Conservation (phyloP, 139 green algal genomes). For the Tetradesmus obliquus region DNA sequence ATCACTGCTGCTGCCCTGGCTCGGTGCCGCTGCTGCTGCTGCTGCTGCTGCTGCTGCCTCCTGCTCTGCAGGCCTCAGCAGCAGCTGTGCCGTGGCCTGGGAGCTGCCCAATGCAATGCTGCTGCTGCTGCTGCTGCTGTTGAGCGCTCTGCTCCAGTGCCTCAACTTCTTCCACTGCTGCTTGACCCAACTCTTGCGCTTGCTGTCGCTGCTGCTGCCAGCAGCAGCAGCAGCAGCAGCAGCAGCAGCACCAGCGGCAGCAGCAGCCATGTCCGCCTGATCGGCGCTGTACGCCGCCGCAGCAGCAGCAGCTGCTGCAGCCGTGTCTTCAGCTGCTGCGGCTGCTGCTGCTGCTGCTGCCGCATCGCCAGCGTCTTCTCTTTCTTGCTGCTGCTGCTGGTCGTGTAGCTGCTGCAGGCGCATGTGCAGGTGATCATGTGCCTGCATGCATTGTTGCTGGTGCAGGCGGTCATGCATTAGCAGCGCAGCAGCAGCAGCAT, state of each 20-base stretch:
- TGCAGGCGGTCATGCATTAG: neutral
- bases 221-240: neutral
- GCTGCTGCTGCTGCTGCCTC: neutral
- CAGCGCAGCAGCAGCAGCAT: neutral
- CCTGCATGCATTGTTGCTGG: neutral
- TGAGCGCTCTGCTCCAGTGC: neutral
- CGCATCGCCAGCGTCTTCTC: neutral
- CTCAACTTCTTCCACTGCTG: neutral
- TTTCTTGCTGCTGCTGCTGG: neutral
- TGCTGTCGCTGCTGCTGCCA: conserved; percentile 8
- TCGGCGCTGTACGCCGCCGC: neutral
- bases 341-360: conserved; percentile 1
- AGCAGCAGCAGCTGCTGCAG: neutral
- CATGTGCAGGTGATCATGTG: neutral
- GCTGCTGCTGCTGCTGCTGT: conserved; percentile 1
- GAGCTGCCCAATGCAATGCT: too few relatives aligned
- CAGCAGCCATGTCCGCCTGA: too few relatives aligned
- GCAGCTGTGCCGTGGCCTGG: neutral
- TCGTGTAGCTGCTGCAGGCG: neutral
- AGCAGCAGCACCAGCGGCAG: neutral
- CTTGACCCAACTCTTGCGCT: neutral
- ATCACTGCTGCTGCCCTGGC: neutral
- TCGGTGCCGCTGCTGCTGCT: neutral
- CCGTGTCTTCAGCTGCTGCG: neutral
- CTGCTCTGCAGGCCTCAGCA: neutral